Conservation (phyloP, 768 basidiomycete species). For the Naganishia friedmannii region DNA sequence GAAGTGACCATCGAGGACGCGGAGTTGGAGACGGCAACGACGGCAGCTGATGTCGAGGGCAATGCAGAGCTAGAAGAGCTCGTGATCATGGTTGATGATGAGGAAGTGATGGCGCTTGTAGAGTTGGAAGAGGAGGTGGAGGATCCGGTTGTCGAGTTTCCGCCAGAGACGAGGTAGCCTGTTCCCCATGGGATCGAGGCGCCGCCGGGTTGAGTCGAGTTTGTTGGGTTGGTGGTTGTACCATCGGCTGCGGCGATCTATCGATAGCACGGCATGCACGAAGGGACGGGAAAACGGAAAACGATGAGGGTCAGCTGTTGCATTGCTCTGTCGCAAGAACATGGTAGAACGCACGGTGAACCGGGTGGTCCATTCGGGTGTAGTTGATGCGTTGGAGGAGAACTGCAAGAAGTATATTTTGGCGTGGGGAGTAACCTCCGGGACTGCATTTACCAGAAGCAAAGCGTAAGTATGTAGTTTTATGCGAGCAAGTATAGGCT, state of each 20-base stretch:
- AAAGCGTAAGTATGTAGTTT: not conserved
- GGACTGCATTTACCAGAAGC: slow-evolving; percentile 32
- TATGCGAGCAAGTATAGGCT: not conserved
- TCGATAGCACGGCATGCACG: not conserved
- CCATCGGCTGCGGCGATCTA: slow-evolving; percentile 49
- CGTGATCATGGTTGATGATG: slow-evolving; percentile 24
- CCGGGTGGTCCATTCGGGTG: slow-evolving; percentile 45
- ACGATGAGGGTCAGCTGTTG: not conserved
- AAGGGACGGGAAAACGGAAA: not conserved
- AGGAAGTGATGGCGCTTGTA: slow-evolving; percentile 23
- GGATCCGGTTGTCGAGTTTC: slow-evolving; percentile 27
- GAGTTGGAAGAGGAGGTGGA: slow-evolving; percentile 26
- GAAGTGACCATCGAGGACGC: slow-evolving; percentile 28
- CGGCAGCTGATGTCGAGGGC: slow-evolving; percentile 23
- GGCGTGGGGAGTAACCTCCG: slow-evolving; percentile 44
- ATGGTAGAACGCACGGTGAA: slow-evolving; percentile 43
- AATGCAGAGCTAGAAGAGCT: slow-evolving; percentile 20
- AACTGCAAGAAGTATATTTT: slow-evolving; percentile 51
- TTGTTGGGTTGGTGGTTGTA: slow-evolving; percentile 38
- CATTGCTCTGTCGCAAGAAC: not conserved
- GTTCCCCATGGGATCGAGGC: slow-evolving; percentile 44
- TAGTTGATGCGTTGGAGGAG: slow-evolving; percentile 36
- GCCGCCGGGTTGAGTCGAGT: slow-evolving; percentile 43
- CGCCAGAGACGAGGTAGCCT: slow-evolving; percentile 22
- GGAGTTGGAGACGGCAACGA: not conserved